Base-by-base conservation (phyloP, 2,329 filamentous ascomycete genomes). In the Fusarium begoniae region DNA sequence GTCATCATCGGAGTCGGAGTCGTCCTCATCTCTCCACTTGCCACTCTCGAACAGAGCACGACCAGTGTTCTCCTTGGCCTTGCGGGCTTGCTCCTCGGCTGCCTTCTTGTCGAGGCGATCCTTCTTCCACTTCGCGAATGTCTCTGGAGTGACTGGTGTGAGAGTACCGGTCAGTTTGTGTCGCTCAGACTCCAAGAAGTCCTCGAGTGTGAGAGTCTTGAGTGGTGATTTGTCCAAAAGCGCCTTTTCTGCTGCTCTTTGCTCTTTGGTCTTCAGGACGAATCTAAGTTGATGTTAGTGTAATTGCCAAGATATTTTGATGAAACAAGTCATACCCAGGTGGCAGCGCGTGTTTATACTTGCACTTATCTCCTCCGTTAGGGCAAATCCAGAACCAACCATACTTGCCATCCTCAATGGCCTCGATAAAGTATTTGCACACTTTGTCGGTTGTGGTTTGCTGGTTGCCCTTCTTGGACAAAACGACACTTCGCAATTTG, bases 321-420 rank as follows among this genome's bases (percentile, higher is more conserved):
- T 37, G 41, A 68, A 26, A 44, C 28, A 26, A 69, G 60, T 90
- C 93, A 80, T 90, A 97, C 94, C 96, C 96, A 80, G 95, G 93
- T 78, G 97, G 96, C 79, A 99, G 88, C 79, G 93, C 95, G 83
- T 99, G 96, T 85, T 93, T 95, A 82, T 99, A 99, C 92, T 96
- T 98, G 93, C 96, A 99, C 84, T 98, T 94, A 81, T 99, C 93
- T 73, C 94, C 96, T 75, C 95, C 95, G 80, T 98, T 98, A 53
- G 96, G 96, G 89, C 96, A 99, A 68, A 91, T 88, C 96, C 96
- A 99, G 85, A 99, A 98, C 96, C 96, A 99, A 72, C 96, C 96
- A 80, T 99, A 99, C 84, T 98, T 99, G 79, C 95, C 94, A 81
- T 99, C 96, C 85, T 99, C 96, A 72, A 99, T 96, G 32, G 96